Conservation (phyloP, 768 basidiomycete genomes). For the Arthromyces matolae region DNA sequence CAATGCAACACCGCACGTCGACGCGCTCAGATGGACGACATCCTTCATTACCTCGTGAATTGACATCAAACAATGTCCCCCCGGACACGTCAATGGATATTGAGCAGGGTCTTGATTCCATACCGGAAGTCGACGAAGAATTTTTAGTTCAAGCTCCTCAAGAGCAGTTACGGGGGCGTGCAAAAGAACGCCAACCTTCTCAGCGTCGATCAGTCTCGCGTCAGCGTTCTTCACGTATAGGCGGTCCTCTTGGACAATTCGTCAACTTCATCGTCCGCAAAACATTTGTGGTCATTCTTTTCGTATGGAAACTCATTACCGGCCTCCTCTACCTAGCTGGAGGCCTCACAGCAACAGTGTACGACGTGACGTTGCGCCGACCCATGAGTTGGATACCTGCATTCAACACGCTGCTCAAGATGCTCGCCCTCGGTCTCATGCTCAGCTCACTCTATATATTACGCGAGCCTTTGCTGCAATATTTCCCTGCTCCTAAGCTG, state of each 20-base stretch:
- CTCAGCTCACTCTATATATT: slow-evolving; percentile 45
- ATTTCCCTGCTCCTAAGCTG: slow-evolving; percentile 30
- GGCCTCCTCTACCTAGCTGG: slow-evolving; percentile 41
- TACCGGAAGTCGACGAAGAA: slow-evolving; percentile 63
- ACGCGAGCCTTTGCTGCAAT: slow-evolving; percentile 29
- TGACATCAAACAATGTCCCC: slow-evolving; percentile 14
- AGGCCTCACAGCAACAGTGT: slow-evolving; percentile 43
- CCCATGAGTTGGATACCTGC: slow-evolving; percentile 39
- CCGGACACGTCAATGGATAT: slow-evolving; percentile 39
- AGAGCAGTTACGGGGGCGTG: slow-evolving; percentile 9
- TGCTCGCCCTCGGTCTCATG: slow-evolving; percentile 39
- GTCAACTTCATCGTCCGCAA: slow-evolving; percentile 30
- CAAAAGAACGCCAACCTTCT: background rate
- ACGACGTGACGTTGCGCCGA: slow-evolving; percentile 45
- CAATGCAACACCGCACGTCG: slow-evolving; percentile 27
- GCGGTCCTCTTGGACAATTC: slow-evolving; percentile 39
- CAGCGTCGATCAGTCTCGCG: slow-evolving; percentile 32
- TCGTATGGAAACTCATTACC: slow-evolving; percentile 30
- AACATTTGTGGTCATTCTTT: slow-evolving; percentile 18
- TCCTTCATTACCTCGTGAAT: slow-evolving; percentile 33
- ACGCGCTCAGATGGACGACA: slow-evolving; percentile 34
- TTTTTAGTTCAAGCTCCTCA: slow-evolving; percentile 22
- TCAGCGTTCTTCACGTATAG: slow-evolving; percentile 31
- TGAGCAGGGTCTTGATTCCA: slow-evolving; percentile 56
- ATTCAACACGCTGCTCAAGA: slow-evolving; percentile 35